These are phyloP conservation scores for Herpotrichia juniperi DNA, from an alignment of 2,329 filamentous ascomycete genomes.

Conservation along the genomic window DNA sequence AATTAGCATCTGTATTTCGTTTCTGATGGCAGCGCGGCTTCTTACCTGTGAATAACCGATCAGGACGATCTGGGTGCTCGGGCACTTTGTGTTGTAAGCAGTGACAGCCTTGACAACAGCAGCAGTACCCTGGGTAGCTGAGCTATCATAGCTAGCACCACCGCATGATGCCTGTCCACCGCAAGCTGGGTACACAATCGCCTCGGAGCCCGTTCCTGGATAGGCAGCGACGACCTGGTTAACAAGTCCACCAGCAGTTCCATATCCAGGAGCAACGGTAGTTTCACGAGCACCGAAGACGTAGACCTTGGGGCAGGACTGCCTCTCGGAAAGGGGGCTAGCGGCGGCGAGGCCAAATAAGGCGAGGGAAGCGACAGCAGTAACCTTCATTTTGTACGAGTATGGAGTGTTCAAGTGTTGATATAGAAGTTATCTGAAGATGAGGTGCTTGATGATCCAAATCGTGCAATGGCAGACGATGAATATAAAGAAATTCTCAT, in stretches of 20 bases:
- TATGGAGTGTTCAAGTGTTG: background rate
- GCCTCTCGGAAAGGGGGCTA: conserved; percentile 40
- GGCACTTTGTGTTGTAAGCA: conserved; percentile 62
- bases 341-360: conserved; percentile 40
- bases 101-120: conserved; percentile 67
- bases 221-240: conserved; percentile 49
- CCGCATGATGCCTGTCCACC: conserved; percentile 66
- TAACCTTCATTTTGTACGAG: conserved; percentile 36
- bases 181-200: conserved; percentile 61
- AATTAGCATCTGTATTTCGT: conserved; percentile 10
- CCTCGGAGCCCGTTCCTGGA: conserved; percentile 48
- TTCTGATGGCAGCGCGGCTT: background rate
- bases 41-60: conserved; percentile 68
- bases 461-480: conserved; percentile 13
- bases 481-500: conserved; percentile 23
- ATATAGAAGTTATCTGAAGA: conserved; percentile 7
- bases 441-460: conserved; percentile 3
- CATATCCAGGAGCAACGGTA: conserved; percentile 48
- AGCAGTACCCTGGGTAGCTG: conserved; percentile 62
- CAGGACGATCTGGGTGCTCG: conserved; percentile 63
- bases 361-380: conserved; percentile 34
- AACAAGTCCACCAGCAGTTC: conserved; percentile 48
- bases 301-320: conserved; percentile 51
- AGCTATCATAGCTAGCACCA: conserved; percentile 64
- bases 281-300: conserved; percentile 54